phyloP scores from a whole-genome alignment of 495 filamentous ascomycete species.

The Immersiella caudata region DNA sequence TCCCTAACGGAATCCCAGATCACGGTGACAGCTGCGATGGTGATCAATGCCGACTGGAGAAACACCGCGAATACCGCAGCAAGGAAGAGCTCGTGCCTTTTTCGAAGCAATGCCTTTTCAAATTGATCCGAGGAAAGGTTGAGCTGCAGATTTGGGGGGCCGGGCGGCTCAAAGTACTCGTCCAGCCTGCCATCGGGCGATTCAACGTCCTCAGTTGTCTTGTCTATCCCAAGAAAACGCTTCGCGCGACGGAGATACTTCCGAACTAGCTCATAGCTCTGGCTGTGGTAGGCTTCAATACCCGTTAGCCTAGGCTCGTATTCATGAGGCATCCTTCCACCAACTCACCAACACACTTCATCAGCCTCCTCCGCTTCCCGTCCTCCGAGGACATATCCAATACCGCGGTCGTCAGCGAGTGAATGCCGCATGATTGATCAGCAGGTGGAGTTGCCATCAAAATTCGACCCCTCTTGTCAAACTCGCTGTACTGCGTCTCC shows the following conservation, averaged over 20 bases:
- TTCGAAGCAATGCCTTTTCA: background rate
- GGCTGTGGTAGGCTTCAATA: background rate
- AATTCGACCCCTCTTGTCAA: background rate
- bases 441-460: background rate
- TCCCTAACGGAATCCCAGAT: background rate
- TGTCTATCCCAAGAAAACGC: background rate
- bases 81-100: constrained; percentile 7
- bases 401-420: background rate
- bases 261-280: background rate
- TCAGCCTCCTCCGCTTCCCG: background rate
- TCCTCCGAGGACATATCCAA: background rate
- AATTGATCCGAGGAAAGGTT: constrained; percentile 9
- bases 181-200: background rate
- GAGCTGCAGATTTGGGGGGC: constrained; percentile 2
- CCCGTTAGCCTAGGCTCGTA: background rate
- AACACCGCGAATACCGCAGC: background rate
- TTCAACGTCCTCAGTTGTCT: background rate
- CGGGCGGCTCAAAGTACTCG: background rate
- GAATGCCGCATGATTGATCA: background rate
- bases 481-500: background rate
- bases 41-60: background rate
- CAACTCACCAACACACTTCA: constrained; percentile 5
- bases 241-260: background rate
- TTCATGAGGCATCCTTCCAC: background rate
- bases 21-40: background rate